Evolutionary conservation across 2,329 filamentous ascomycete species (phyloP), one percentile per base, ranked within the genome.

Genomic region (Pezicula rhizophila): DNA sequence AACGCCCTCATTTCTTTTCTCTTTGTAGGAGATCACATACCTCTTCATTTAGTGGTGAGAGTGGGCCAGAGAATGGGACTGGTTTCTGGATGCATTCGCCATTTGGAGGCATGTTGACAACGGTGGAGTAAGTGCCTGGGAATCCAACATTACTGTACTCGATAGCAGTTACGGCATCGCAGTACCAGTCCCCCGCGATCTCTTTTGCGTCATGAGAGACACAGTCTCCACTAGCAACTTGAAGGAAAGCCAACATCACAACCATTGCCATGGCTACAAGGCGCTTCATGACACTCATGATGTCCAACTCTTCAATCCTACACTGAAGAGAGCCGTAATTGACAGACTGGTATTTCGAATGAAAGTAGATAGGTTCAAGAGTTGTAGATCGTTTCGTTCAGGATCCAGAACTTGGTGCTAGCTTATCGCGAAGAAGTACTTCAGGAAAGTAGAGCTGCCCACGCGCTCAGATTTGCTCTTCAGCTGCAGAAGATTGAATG

Each of bases 21-120:
- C n/a, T 31, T 6, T 15, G 7, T 28, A 20, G 10, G 11, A 37
- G 20, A 15, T 14, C 4, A 66, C 79, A 67, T 70, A 89, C 85
- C 69, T 85, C 85, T 63, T 86, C 81, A 52, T 86, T 75, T 31
- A 89, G 73, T 6, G 87, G 86, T 25, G 83, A 77, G 45, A 88
- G 69, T 37, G 76, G 70, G 12, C 85, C 85, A 10, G 67, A 71
- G 60, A 82, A 89, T 1, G 64, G 49, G 51, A 76, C 68, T 14
- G 73, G 67, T 34, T 71, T 64, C 53, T 73, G 79, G 6, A 67
- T 58, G 65, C 87, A 90, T 17, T 70, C 60, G 37, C 77, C 78
- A 43, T 68, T 61, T 14, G 70, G 58, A 51, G 77, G 71, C 79
- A 90, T 87, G 47, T 62, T 59, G 23, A 73, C 78, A 33, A 90